A percentile compares a stretch with the other conserved stretches of the same genome.
phyloP scores from a whole-genome alignment of 2,329 filamentous ascomycete genomes.

The Fusarium nelsonii region DNA sequence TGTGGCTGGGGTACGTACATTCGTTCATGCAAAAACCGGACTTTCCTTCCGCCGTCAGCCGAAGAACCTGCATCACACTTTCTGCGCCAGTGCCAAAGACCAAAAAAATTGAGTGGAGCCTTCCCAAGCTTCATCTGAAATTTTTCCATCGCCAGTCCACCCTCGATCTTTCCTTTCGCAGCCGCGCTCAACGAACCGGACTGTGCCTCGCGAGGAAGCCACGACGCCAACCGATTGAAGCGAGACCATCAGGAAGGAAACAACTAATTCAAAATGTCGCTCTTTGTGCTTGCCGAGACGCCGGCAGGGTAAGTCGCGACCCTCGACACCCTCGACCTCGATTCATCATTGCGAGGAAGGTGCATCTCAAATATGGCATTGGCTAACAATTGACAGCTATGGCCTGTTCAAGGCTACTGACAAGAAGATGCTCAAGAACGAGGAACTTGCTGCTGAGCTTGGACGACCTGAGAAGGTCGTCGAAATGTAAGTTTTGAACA shows the following conservation, averaged over 20 bases:
- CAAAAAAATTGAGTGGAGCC: constrained; percentile 58
- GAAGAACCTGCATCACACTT: constrained; percentile 47
- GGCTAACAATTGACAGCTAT: constrained; percentile 73
- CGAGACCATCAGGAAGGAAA: constrained; percentile 50
- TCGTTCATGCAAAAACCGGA: constrained; percentile 35
- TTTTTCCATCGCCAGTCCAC: constrained; percentile 56
- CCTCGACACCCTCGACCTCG: constrained; percentile 19
- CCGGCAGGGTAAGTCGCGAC: constrained; percentile 75
- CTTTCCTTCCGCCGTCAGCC: constrained; percentile 45
- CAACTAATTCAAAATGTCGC: constrained; percentile 73
- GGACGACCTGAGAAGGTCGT: constrained; percentile 86
- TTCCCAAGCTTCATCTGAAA: constrained; percentile 56
- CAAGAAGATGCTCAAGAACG: constrained; percentile 95
- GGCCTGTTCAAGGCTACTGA: constrained; percentile 98
- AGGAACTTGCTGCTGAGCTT: constrained; percentile 80
- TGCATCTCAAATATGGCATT: constrained; percentile 13
- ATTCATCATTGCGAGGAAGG: constrained; percentile 27
- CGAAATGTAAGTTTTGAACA: constrained; percentile 74
- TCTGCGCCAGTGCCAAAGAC: constrained; percentile 41
- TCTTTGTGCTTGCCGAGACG: constrained; percentile 94
- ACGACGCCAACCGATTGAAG: constrained; percentile 50
- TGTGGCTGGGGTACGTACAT: constrained; percentile 27
- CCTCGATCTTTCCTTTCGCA: constrained; percentile 51
- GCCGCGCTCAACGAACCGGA: constrained; percentile 54
- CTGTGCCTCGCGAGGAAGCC: constrained; percentile 55